A percentile compares a stretch with the other conserved stretches of the same genome.
Evolutionary conservation across 2,329 filamentous ascomycete genomes (phyloP).

Genomic region (Fusarium sp.): DNA sequence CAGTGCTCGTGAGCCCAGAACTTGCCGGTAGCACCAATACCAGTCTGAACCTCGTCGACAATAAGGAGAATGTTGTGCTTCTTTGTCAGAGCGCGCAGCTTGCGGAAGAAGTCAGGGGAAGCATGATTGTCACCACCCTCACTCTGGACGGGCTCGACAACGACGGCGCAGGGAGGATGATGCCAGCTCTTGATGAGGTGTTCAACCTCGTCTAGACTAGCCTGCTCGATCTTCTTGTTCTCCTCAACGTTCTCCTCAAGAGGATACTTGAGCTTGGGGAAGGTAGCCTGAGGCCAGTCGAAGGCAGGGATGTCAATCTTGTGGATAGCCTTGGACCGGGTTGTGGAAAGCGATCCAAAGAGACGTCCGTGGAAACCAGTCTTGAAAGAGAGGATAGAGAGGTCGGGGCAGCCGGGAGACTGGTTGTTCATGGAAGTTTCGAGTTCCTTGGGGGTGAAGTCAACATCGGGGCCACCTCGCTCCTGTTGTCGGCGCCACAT

Average conservation of each 20-base stretch:
- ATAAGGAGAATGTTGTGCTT: conserved; percentile 85
- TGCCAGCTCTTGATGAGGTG: conserved; percentile 82
- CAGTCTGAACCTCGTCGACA: conserved; percentile 94
- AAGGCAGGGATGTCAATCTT: conserved; percentile 96
- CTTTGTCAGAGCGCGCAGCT: conserved; percentile 81
- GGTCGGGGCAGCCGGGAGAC: conserved; percentile 76
- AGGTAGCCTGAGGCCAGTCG: conserved; percentile 92
- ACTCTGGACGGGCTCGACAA: conserved; percentile 92
- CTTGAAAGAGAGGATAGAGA: conserved; percentile 91
- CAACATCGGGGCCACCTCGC: conserved; percentile 80
- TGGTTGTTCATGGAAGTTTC: conserved; percentile 83
- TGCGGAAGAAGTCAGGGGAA: conserved; percentile 86
- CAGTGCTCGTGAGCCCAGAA: conserved; percentile 99
- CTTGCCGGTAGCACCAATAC: conserved; percentile 90
- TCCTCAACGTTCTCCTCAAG: conserved; percentile 82
- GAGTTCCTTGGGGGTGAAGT: conserved; percentile 84
- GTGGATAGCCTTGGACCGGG: conserved; percentile 92
- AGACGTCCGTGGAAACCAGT: conserved; percentile 90
- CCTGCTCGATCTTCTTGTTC: conserved; percentile 84
- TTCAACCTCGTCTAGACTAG: conserved; percentile 86
- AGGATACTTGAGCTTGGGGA: conserved; percentile 88
- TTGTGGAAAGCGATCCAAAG: conserved; percentile 88
- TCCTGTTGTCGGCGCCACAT: conserved; percentile 88
- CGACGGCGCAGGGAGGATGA: conserved; percentile 81
- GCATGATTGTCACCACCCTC: conserved; percentile 97